phyloP scores from a whole-genome alignment of 352 stramenopile genomes.

The Phytophthora pisi region DNA sequence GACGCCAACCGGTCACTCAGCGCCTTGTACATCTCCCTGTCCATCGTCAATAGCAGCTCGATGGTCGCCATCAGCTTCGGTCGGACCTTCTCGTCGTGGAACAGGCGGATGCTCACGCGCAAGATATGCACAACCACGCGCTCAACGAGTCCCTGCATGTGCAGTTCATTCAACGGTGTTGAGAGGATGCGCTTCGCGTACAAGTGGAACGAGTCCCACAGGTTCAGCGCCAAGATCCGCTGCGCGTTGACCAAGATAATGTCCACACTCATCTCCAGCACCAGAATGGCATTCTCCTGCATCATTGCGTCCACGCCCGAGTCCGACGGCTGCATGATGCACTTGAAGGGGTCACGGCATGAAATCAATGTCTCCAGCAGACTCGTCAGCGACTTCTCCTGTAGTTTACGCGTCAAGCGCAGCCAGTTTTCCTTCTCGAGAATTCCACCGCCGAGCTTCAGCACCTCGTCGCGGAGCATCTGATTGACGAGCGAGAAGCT shows the following conservation, averaged over 20 bases:
- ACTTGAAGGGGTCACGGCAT: constrained; percentile 81
- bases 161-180: constrained; percentile 72
- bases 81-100: constrained; percentile 83
- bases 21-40: constrained; percentile 81
- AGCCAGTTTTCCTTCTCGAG: constrained; percentile 90
- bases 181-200: constrained; percentile 82
- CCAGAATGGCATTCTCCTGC: constrained; percentile 89
- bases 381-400: constrained; percentile 62
- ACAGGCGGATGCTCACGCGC: constrained; percentile 85
- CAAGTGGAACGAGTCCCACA: constrained; percentile 84
- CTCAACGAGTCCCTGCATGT: constrained; percentile 81
- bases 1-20: constrained; percentile 82
- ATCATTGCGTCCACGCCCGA: constrained; percentile 80
- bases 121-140: constrained; percentile 88
- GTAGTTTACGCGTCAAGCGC: constrained; percentile 78
- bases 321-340: constrained; percentile 61
- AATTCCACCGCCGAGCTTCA: constrained; percentile 71
- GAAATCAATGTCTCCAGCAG: constrained; percentile 80
- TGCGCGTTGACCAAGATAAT: constrained; percentile 87
- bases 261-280: constrained; percentile 84
- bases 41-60: constrained; percentile 73
- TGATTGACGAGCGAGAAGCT: constrained; percentile 83
- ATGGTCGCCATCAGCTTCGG: constrained; percentile 85
- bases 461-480: constrained; percentile 77
- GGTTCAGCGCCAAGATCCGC: constrained; percentile 67